A percentile compares a stretch with the other conserved stretches of the same genome.
phyloP scores from a whole-genome alignment of 495 filamentous ascomycete species.

The Gamarada debralockiae region DNA sequence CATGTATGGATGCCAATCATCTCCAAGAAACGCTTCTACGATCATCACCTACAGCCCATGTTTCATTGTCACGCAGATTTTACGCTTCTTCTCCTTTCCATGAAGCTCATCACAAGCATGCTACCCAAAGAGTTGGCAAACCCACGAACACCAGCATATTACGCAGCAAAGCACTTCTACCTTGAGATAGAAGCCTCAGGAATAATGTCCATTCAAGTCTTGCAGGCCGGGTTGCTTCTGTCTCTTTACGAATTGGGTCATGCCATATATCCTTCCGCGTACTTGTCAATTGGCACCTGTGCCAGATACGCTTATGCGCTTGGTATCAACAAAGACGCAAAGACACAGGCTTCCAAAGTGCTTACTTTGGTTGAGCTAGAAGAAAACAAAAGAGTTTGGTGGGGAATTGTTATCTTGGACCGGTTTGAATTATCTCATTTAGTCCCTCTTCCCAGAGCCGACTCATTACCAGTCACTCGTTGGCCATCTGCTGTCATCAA shows the following conservation, averaged over 20 bases:
- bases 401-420: constrained; percentile 45
- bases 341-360: not conserved
- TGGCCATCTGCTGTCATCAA: not conserved
- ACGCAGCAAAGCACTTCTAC: constrained; percentile 35
- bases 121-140: constrained; percentile 15
- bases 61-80: constrained; percentile 30
- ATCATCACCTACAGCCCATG: not conserved
- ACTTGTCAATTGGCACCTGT: constrained; percentile 35
- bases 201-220: constrained; percentile 32
- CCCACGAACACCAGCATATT: constrained; percentile 34
- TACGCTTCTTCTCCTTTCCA: constrained; percentile 39
- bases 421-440: constrained; percentile 27
- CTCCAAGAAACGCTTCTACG: constrained; percentile 15
- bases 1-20: constrained; percentile 16
- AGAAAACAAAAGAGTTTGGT: constrained; percentile 45
- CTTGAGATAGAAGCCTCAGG: constrained; percentile 33
- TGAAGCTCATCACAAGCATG: constrained; percentile 36
- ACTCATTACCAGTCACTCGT: not conserved
- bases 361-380: constrained; percentile 44
- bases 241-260: constrained; percentile 38
- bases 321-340: constrained; percentile 4
- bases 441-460: not conserved
- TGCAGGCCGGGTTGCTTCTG: constrained; percentile 39
- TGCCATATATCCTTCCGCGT: constrained; percentile 26
- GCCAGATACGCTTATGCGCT: constrained; percentile 30